These are phyloP conservation scores for Aspergillus calidoustus DNA, from an alignment of 2,329 filamentous ascomycete species.

Conservation along the genomic window DNA sequence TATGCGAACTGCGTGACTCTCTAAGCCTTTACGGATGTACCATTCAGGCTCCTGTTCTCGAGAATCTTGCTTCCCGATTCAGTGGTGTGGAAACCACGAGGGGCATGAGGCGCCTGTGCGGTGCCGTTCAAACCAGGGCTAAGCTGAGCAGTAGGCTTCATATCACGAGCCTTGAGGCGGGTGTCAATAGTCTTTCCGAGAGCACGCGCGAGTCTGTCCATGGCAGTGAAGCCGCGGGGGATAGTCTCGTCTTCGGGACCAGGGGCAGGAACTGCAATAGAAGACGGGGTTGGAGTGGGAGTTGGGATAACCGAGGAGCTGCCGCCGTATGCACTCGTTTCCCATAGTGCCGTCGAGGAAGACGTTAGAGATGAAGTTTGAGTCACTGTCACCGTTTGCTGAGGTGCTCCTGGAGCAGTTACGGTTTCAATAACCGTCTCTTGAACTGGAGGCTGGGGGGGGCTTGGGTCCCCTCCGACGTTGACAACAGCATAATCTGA, in stretches of 20 bases:
- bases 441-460: conserved; percentile 20
- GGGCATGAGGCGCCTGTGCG: conserved; percentile 6
- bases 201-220: conserved; percentile 14
- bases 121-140: conserved; percentile 11
- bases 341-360: conserved; percentile 27
- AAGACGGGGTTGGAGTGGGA: neutral
- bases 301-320: conserved; percentile 4
- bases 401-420: conserved; percentile 21
- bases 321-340: neutral
- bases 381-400: conserved; percentile 31
- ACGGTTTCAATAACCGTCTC: conserved; percentile 20
- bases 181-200: conserved; percentile 9
- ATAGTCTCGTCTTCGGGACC: neutral
- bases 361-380: conserved; percentile 26
- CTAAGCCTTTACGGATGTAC: conserved; percentile 14
- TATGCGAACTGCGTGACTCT: neutral
- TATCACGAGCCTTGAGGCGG: neutral
- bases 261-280: neutral
- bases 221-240: neutral
- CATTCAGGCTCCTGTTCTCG: conserved; percentile 12
- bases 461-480: conserved; percentile 31
- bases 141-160: neutral
- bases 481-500: conserved; percentile 38
- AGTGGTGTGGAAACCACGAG: conserved; percentile 20
- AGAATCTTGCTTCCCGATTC: conserved; percentile 4